phyloP scores from a whole-genome alignment of 1,284 basidiomycete genomes.

The Leccinum subrobustum region DNA sequence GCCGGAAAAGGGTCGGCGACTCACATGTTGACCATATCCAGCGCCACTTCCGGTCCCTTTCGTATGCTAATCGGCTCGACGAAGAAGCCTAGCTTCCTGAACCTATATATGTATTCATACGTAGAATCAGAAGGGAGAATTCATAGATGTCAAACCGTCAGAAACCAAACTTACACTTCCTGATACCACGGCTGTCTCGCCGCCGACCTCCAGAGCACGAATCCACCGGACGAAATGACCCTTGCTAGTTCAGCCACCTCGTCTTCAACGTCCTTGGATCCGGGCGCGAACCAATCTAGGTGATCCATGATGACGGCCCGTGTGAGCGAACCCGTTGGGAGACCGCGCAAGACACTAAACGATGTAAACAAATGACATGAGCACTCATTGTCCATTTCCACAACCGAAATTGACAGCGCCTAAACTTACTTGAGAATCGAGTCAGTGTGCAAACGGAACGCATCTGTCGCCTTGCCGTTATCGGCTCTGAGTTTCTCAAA shows the following conservation, averaged over 20 bases:
- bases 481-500: constrained; percentile 60
- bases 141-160: background rate
- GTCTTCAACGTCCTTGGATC: constrained; percentile 56
- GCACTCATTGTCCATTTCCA: too few relatives aligned
- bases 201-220: constrained; percentile 72
- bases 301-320: constrained; percentile 81
- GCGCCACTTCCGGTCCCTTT: constrained; percentile 42
- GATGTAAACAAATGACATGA: background rate
- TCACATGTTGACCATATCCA: constrained; percentile 69
- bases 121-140: background rate
- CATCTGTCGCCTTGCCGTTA: constrained; percentile 49
- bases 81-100: constrained; percentile 47
- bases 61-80: constrained; percentile 46
- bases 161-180: constrained; percentile 42
- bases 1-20: constrained; percentile 1
- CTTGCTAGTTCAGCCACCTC: constrained; percentile 64
- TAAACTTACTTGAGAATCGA: constrained; percentile 67
- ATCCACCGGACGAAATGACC: constrained; percentile 61
- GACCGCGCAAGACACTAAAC: constrained; percentile 54
- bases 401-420: background rate
- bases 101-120: constrained; percentile 24
- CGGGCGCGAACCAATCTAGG: constrained; percentile 73
- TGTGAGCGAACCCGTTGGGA: constrained; percentile 55
- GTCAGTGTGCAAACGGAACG: constrained; percentile 78
- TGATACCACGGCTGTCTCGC: constrained; percentile 77